Conservation (phyloP, 495 filamentous ascomycete genomes). For the Neurospora terricola region DNA sequence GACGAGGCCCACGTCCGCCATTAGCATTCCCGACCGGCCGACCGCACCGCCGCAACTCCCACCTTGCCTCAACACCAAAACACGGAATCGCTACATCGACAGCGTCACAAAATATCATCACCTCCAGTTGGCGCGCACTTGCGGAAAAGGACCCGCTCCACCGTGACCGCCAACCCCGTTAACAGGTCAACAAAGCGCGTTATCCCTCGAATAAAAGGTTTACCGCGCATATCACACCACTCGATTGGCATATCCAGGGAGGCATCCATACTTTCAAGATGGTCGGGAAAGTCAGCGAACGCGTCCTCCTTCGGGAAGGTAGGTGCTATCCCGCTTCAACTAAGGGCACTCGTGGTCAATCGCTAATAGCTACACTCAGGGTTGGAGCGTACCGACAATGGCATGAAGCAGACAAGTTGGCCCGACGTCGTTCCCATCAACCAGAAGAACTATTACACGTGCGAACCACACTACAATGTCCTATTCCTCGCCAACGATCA, state of each 20-base stretch:
- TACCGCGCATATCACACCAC: neutral
- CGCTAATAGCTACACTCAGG: slow-evolving; percentile 41
- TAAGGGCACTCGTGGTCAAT: neutral
- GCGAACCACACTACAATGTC: slow-evolving; percentile 26
- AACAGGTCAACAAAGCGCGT: neutral
- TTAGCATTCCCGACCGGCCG: neutral
- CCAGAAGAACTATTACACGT: slow-evolving; percentile 99
- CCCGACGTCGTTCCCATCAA: slow-evolving; percentile 88
- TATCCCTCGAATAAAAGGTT: neutral
- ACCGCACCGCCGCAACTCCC: neutral
- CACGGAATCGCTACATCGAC: neutral
- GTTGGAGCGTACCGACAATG: slow-evolving; percentile 92
- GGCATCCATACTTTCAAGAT: slow-evolving; percentile 15
- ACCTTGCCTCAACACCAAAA: neutral
- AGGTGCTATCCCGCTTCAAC: slow-evolving; percentile 2
- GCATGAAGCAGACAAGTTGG: slow-evolving; percentile 90
- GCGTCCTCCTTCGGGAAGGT: slow-evolving; percentile 43
- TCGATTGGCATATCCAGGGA: neutral
- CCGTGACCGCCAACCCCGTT: neutral
- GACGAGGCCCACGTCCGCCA: neutral
- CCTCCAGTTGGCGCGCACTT: neutral
- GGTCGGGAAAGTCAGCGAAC: slow-evolving; percentile 46
- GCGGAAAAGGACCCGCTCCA: neutral
- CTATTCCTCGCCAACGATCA: neutral
- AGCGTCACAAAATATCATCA: neutral